Conservation (phyloP, 1,284 basidiomycete genomes). For the Mycena citricolor region DNA sequence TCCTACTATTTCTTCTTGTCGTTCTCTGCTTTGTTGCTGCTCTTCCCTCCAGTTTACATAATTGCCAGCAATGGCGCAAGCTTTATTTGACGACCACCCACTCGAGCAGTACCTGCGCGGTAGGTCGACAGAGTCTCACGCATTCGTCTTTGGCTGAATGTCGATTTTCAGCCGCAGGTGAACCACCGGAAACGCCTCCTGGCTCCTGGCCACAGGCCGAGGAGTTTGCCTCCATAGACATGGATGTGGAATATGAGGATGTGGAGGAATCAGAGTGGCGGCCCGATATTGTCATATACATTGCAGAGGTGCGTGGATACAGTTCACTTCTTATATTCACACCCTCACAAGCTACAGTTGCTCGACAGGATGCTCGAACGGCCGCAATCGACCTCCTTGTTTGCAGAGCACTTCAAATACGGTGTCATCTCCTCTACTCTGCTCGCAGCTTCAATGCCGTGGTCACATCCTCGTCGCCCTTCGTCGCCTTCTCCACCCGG, state of each 20-base stretch:
- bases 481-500: slow-evolving; percentile 44
- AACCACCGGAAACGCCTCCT: slow-evolving; percentile 37
- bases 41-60: slow-evolving; percentile 8
- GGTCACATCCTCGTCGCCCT: slow-evolving; percentile 31
- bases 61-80: slow-evolving; percentile 61
- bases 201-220: slow-evolving; percentile 37
- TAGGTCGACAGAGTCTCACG: slow-evolving; percentile 34
- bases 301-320: slow-evolving; percentile 36
- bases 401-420: slow-evolving; percentile 82
- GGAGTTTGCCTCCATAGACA: slow-evolving; percentile 34
- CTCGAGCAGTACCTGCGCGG: slow-evolving; percentile 72
- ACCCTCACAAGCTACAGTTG: slow-evolving; percentile 8
- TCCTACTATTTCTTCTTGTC: slow-evolving; percentile 8
- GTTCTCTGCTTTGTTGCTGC: slow-evolving; percentile 14
- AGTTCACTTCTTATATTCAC: neutral
- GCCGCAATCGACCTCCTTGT: slow-evolving; percentile 38
- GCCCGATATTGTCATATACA: slow-evolving; percentile 34
- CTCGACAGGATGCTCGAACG: slow-evolving; percentile 4
- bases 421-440: slow-evolving; percentile 80
- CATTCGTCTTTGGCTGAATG: slow-evolving; percentile 1
- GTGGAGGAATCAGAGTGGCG: slow-evolving; percentile 36
- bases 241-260: slow-evolving; percentile 30
- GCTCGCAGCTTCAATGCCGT: slow-evolving; percentile 50
- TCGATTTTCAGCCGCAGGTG: slow-evolving; percentile 42
- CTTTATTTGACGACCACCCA: slow-evolving; percentile 75